Evolutionary conservation across 257 asterid species (phyloP), one percentile per base, ranked within the genome.

Genomic region (Leptodermis oblonga): DNA sequence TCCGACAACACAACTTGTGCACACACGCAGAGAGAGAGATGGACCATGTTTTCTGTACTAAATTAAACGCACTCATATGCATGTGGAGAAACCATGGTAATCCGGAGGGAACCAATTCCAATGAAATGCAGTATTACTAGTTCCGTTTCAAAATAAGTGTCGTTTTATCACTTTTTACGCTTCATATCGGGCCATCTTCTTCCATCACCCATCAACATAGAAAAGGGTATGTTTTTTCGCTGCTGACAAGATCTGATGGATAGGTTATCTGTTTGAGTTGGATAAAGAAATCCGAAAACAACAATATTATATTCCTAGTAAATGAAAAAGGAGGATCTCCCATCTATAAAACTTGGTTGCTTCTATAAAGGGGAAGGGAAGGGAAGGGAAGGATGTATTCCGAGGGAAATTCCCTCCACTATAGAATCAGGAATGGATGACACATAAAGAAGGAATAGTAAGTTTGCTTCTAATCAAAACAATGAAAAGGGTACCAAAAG

Each of bases 391-490:
- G 66, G 60, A 61, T 15, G 18, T 30, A 37, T 53, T 74, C 71
- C 70, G 65, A 73, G 51, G n/a, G 73, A 23, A 61, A 67, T 74
- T 68, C 69, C 67, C 51, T 67, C 41, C 63, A 56, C 41, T 64
- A n/a, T n/a, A n/a, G 18, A 62, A 61, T 45, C 25, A 62, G 61
- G 54, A 62, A 65, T 68, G 73, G 25, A 22, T 42, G 46, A 52
- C 66, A 41, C 58, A 41, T 25, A 75, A 72, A 49, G 76, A 65
- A 77, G 86, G 86, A 81, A 87, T 79, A 78, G 81, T 73, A 67
- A 33, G 80, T 81, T 72, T 87, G 92, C 93, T 90, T 90, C 95
- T 28, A 76, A 66, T 84, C 83, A 84, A 88, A 84, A 88, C 95
- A 75, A 85, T 52, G 58, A 64, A 45, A 76, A 79, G 78, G 34